These are phyloP conservation scores for Anthracocystis walkeri DNA, from an alignment of 1,284 basidiomycete species.

Conservation along the genomic window DNA sequence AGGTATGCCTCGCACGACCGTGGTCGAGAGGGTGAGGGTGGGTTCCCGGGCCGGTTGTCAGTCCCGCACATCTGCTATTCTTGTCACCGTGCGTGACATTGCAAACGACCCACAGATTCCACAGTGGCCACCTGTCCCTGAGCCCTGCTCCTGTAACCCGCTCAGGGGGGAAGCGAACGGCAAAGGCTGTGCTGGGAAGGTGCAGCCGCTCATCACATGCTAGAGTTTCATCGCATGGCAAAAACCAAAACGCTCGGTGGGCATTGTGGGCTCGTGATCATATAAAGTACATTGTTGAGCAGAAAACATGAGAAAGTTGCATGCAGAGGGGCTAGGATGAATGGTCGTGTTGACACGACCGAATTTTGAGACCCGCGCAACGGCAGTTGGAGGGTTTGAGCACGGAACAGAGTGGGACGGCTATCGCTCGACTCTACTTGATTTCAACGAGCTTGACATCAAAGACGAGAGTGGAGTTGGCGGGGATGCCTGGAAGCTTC, in stretches of 20 bases:
- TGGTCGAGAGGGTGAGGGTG: background rate
- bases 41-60: no score
- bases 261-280: background rate
- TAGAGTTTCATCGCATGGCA: background rate
- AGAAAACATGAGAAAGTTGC: no score
- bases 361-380: no score
- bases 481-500: conserved; percentile 72
- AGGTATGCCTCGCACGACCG: background rate
- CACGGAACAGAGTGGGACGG: no score
- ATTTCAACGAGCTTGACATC: conserved; percentile 74
- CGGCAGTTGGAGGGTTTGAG: no score
- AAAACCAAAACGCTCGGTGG: background rate
- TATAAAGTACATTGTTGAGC: background rate
- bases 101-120: background rate
- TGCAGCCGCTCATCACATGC: background rate
- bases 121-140: background rate
- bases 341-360: no score
- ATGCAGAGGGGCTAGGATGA: no score
- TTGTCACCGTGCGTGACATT: background rate
- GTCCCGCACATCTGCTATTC: no score
- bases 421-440: conserved; percentile 65
- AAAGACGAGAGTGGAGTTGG: conserved; percentile 73
- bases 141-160: background rate
- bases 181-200: background rate
- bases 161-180: background rate